Percentiles rank a stretch among this genome's conserved stretches.
phyloP scores from a whole-genome alignment of 2,329 filamentous ascomycete species.

The Myotisia sp. region DNA sequence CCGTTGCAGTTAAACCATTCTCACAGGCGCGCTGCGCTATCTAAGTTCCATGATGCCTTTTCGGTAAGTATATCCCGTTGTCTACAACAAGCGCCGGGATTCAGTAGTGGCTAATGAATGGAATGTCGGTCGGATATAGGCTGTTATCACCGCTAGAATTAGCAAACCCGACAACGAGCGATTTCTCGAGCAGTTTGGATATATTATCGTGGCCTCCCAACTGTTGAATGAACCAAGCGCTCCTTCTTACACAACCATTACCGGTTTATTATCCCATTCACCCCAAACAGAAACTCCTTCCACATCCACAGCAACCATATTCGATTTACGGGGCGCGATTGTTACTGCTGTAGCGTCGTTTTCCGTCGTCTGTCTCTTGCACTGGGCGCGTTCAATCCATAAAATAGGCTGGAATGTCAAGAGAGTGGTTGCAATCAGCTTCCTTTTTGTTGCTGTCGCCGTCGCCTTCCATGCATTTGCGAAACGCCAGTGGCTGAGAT shows the following conservation, averaged over 20 bases:
- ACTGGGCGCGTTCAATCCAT: slow-evolving; percentile 52
- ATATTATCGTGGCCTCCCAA: slow-evolving; percentile 83
- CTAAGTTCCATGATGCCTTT: slow-evolving; percentile 33
- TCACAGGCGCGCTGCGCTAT: slow-evolving; percentile 20
- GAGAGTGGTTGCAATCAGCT: slow-evolving; percentile 26
- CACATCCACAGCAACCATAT: slow-evolving; percentile 26
- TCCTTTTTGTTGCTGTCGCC: slow-evolving; percentile 39
- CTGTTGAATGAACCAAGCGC: slow-evolving; percentile 52
- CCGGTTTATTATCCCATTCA: slow-evolving; percentile 20
- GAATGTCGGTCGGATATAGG: slow-evolving; percentile 30
- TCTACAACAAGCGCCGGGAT: not conserved
- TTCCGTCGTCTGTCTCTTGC: slow-evolving; percentile 50
- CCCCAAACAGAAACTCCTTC: slow-evolving; percentile 21
- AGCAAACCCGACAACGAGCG: slow-evolving; percentile 65
- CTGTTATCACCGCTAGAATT: slow-evolving; percentile 45
- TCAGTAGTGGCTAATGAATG: not conserved
- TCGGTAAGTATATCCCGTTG: slow-evolving; percentile 25
- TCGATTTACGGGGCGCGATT: slow-evolving; percentile 51
- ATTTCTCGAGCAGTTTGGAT: slow-evolving; percentile 86
- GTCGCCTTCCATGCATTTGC: slow-evolving; percentile 56
- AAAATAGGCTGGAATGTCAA: slow-evolving; percentile 26
- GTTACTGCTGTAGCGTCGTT: slow-evolving; percentile 51
- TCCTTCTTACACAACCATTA: slow-evolving; percentile 27
- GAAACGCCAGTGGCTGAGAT: slow-evolving; percentile 66
- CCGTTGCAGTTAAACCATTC: slow-evolving; percentile 29